phyloP scores from a whole-genome alignment of 2,329 filamentous ascomycete species.

The Penicillium sp. region DNA sequence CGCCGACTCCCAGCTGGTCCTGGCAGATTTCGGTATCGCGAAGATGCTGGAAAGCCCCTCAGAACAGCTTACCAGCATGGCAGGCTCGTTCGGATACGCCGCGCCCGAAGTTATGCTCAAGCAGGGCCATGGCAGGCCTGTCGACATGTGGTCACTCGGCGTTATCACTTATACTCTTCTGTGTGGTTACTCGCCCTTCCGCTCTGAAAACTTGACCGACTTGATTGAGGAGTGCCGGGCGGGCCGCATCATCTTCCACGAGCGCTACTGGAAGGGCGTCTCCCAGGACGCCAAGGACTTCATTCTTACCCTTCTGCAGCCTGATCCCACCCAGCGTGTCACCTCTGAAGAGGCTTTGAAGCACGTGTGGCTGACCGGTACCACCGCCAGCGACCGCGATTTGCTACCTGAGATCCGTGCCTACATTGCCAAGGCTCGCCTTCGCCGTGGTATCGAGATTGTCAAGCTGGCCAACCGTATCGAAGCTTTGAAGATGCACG shows the following conservation, averaged over 20 bases:
- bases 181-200: slow-evolving; percentile 97
- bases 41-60: slow-evolving; percentile 93
- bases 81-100: slow-evolving; percentile 95
- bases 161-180: slow-evolving; percentile 98
- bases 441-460: slow-evolving; percentile 90
- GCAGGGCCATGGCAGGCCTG: slow-evolving; percentile 93
- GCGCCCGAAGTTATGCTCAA: slow-evolving; percentile 98
- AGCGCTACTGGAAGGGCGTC: slow-evolving; percentile 97
- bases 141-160: slow-evolving; percentile 99
- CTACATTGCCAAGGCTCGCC: slow-evolving; percentile 85
- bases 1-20: slow-evolving; percentile 76
- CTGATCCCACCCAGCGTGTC: slow-evolving; percentile 71
- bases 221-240: slow-evolving; percentile 91
- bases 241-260: slow-evolving; percentile 86
- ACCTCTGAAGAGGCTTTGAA: slow-evolving; percentile 76
- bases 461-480: slow-evolving; percentile 96
- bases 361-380: slow-evolving; percentile 86
- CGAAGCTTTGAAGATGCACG: slow-evolving; percentile 87
- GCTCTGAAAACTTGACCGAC: slow-evolving; percentile 87
- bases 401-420: slow-evolving; percentile 94
- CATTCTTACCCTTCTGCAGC: slow-evolving; percentile 76
- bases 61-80: slow-evolving; percentile 96
- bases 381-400: slow-evolving; percentile 92
- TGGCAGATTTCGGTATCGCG: slow-evolving; percentile 97
- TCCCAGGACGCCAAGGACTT: slow-evolving; percentile 94